Base-by-base conservation (phyloP, 2,329 filamentous ascomycete genomes). In the Talaromyces verruculosus region DNA sequence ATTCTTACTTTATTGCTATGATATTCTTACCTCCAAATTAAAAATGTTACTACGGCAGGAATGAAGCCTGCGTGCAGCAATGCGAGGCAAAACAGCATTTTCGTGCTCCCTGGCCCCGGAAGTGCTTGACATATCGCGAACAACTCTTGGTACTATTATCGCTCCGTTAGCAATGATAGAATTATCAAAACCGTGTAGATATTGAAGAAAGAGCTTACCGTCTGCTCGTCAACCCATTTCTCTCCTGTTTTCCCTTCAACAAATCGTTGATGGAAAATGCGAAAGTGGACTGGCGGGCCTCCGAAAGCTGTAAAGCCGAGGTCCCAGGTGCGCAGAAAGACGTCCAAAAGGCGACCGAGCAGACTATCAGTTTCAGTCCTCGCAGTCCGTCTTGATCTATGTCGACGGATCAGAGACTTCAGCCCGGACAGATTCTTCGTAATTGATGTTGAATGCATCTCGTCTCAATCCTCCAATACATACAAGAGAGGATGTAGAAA, bases 41-140 rank as follows among this genome's bases (percentile, higher is more conserved):
- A 67, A 68, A 92, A 89, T 0, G 80, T 83, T 1, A 89, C 68
- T 1, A 90, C 6, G 0, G 88, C 89, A 0, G 84, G 78, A 1
- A 85, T 63, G 4, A 89, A 78, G 0, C 89, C 89, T 11, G 83
- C 84, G 67, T 87, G 88, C 10, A 91, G 83, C 19, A 90, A 75
- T 43, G 87, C 86, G 47, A 92, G 86, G 67, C 85, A 89, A 67
- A 90, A 91, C 0, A 86, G 73, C 85, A 92, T 89, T 72, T 92
- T 92, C 1, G 89, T 91, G 68, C 86, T 89, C 0, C 71, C 89
- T 0, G 89, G 90, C 0, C 89, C 89, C 0, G 87, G 87, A 1
- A 91, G 80, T 1, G 87, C 87, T 76, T 92, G 89, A 19, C 84
- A 86, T 55, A 92, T 78, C 30, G 87, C 88, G 74, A 92, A 92